A percentile compares a stretch with the other conserved stretches of the same genome.
Evolutionary conservation across 768 basidiomycete genomes (phyloP).

Genomic region (Suillus paluster): DNA sequence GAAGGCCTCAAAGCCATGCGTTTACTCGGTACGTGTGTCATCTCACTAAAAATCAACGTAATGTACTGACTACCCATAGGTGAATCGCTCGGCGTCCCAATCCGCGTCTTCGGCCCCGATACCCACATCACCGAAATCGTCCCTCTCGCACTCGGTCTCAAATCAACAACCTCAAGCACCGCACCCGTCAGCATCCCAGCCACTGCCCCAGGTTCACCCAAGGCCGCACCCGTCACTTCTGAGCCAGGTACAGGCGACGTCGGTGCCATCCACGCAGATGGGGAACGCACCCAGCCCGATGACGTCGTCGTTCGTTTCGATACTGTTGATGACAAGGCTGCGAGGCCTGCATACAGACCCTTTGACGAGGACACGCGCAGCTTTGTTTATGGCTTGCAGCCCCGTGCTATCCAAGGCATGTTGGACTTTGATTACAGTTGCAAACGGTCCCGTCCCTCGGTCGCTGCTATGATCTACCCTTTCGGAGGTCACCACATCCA

Average conservation of each 20-base stretch:
- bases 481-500: slow-evolving; percentile 99
- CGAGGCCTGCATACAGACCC: slow-evolving; percentile 83
- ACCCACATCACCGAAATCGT: slow-evolving; percentile 99
- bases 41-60: no score
- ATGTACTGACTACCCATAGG: slow-evolving; percentile 30
- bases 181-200: slow-evolving; percentile 43
- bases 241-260: slow-evolving; percentile 51
- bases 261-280: slow-evolving; percentile 76
- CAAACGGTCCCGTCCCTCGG: slow-evolving; percentile 86
- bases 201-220: slow-evolving; percentile 52
- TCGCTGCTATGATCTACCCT: slow-evolving; percentile 99
- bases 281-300: slow-evolving; percentile 79
- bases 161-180: slow-evolving; percentile 36
- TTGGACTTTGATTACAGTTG: slow-evolving; percentile 99
- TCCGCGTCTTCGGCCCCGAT: slow-evolving; percentile 96
- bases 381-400: slow-evolving; percentile 98
- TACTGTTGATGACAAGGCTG: slow-evolving; percentile 32
- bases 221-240: slow-evolving; percentile 25
- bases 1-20: slow-evolving; percentile 99
- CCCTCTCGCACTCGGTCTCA: slow-evolving; percentile 91
- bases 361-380: slow-evolving; percentile 95
- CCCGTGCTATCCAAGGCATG: slow-evolving; percentile 98
- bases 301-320: slow-evolving; percentile 95
- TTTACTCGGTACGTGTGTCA: slow-evolving; percentile 75
- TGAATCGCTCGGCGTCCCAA: slow-evolving; percentile 96